A percentile compares a stretch with the other conserved stretches of the same genome.
Conservation (phyloP, 1,139 yeast species). For the Taphrina populina region DNA sequence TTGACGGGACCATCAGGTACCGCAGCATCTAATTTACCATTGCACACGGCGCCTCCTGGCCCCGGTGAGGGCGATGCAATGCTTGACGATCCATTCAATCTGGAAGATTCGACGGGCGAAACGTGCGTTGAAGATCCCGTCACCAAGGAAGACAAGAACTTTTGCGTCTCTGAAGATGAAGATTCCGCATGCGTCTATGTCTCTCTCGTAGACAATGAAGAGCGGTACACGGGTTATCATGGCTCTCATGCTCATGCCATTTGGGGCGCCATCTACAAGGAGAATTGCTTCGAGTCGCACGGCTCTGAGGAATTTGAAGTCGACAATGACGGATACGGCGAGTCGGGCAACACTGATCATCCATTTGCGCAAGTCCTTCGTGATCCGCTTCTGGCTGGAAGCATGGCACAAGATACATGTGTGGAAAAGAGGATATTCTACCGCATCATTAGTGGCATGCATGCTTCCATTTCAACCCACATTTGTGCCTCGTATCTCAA, state of each 20-base stretch:
- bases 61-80: conserved; percentile 42
- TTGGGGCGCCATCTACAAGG: conserved; percentile 90
- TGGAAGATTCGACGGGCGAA: conserved; percentile 47
- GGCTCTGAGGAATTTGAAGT: conserved; percentile 39
- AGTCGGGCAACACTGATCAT: conserved; percentile 1
- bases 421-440: conserved; percentile 83
- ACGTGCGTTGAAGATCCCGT: conserved; percentile 37
- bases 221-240: conserved; percentile 92
- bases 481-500: conserved; percentile 80
- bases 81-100: conserved; percentile 43
- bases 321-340: conserved; percentile 38
- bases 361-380: conserved; percentile 12
- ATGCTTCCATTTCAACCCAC: conserved; percentile 92
- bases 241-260: conserved; percentile 89
- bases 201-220: conserved; percentile 84
- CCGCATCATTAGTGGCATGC: conserved; percentile 87
- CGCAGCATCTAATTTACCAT: conserved; percentile 49
- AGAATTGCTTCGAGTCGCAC: conserved; percentile 66
- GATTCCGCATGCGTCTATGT: conserved; percentile 67
- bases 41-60: conserved; percentile 42
- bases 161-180: conserved; percentile 63
- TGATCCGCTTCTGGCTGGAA: conserved; percentile 25
- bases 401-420: conserved; percentile 46
- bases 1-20: conserved; percentile 42
- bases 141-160: conserved; percentile 46